Percentiles rank a stretch among this genome's conserved stretches.
Evolutionary conservation across 495 filamentous ascomycete species (phyloP).

Genomic region (Cercophora newfieldiana): DNA sequence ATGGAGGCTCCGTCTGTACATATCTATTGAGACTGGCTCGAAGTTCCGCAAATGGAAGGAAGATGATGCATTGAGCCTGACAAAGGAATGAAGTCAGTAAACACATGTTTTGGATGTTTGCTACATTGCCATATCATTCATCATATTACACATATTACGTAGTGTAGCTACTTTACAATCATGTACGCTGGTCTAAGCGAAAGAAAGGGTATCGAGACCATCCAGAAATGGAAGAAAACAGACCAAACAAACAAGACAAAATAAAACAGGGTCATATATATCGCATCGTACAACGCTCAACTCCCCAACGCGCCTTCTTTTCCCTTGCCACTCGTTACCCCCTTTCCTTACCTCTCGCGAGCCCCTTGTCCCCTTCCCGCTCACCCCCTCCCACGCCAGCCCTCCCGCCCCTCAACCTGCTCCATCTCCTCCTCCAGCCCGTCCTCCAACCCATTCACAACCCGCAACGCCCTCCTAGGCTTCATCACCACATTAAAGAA

Average conservation of each 20-base stretch:
- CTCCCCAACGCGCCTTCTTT: neutral
- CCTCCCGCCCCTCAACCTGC: neutral
- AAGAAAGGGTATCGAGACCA: neutral
- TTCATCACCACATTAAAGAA: conserved; percentile 73
- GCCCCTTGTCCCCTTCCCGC: neutral
- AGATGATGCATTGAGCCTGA: neutral
- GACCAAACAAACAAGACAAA: neutral
- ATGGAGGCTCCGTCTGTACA: no score
- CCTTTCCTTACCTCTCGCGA: no score
- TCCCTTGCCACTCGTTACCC: neutral
- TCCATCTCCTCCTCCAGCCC: conserved; percentile 36
- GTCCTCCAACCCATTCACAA: conserved; percentile 61
- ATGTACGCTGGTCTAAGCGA: neutral
- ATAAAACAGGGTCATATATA: neutral
- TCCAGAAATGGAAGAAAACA: neutral
- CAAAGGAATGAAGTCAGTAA: neutral
- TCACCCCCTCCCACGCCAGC: neutral
- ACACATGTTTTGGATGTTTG: neutral
- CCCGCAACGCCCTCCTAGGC: conserved; percentile 68
- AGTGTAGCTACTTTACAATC: conserved; percentile 8
- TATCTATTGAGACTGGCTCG: no score
- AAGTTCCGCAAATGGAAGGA: no score
- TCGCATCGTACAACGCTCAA: no score
- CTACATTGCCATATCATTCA: neutral
- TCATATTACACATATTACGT: neutral